phyloP scores from a whole-genome alignment of 1,139 yeast genomes.

The Dujonia santamariae region DNA sequence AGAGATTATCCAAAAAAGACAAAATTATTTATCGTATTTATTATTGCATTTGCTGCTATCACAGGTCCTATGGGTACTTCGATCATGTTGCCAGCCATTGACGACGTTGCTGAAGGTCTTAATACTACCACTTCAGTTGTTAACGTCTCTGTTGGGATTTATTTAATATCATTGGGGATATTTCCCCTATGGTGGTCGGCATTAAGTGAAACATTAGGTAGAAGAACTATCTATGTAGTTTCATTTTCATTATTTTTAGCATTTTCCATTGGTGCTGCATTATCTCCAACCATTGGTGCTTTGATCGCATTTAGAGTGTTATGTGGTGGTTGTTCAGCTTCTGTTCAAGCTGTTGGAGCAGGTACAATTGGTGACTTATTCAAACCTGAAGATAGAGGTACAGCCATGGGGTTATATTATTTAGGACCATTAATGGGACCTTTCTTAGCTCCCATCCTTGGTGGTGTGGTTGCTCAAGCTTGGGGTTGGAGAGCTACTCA shows the following conservation, averaged over 20 bases:
- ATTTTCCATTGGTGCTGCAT: constrained; percentile 71
- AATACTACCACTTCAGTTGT: constrained; percentile 59
- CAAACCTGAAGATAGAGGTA: constrained; percentile 66
- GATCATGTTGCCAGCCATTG: constrained; percentile 76
- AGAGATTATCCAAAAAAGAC: constrained; percentile 51
- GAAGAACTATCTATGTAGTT: constrained; percentile 68
- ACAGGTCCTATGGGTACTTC: constrained; percentile 94
- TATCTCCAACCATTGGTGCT: constrained; percentile 58
- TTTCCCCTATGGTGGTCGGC: constrained; percentile 92
- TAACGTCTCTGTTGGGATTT: constrained; percentile 78
- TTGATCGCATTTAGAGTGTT: constrained; percentile 68
- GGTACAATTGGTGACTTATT: constrained; percentile 81
- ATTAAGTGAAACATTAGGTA: constrained; percentile 70
- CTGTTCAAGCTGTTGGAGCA: constrained; percentile 88
- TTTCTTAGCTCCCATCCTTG: constrained; percentile 73
- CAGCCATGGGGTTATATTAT: constrained; percentile 78
- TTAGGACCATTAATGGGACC: constrained; percentile 85
- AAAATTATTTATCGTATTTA: constrained; percentile 55
- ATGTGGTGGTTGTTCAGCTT: constrained; percentile 79
- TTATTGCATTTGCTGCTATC: constrained; percentile 72
- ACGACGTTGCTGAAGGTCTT: constrained; percentile 52
- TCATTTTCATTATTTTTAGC: constrained; percentile 63
- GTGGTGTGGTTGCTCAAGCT: constrained; percentile 67
- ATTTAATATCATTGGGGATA: constrained; percentile 68
- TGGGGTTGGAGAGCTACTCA: constrained; percentile 93